Conservation (phyloP, 805 yeast genomes). For the Lachancea mirantina region DNA sequence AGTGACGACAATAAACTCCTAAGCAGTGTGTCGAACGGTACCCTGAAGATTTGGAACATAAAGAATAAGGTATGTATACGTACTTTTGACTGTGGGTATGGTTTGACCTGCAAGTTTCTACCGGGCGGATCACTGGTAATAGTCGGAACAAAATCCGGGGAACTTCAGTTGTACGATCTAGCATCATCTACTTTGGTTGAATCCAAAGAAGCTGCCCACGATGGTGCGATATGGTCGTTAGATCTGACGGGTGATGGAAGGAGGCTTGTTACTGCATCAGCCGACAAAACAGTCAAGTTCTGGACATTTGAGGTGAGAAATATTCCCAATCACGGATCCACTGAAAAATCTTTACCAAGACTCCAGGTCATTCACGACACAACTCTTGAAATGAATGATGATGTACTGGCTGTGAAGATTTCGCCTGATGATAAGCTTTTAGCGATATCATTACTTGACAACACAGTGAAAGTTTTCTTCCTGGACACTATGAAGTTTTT, state of each 20-base stretch:
- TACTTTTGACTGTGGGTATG: slow-evolving; percentile 84
- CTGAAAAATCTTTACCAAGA: slow-evolving; percentile 37
- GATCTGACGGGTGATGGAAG: slow-evolving; percentile 84
- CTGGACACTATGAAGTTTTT: slow-evolving; percentile 81
- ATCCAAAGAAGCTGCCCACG: slow-evolving; percentile 66
- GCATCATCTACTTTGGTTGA: slow-evolving; percentile 72
- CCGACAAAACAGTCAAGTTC: slow-evolving; percentile 82
- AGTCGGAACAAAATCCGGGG: slow-evolving; percentile 84
- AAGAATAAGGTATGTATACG: slow-evolving; percentile 68
- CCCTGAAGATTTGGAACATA: slow-evolving; percentile 82
- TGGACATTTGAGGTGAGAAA: slow-evolving; percentile 75
- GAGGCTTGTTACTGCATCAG: slow-evolving; percentile 82
- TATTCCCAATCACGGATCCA: slow-evolving; percentile 66
- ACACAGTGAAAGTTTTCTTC: slow-evolving; percentile 92
- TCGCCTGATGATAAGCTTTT: slow-evolving; percentile 73
- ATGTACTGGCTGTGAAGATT: slow-evolving; percentile 67
- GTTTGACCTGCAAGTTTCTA: slow-evolving; percentile 68
- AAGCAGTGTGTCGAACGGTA: slow-evolving; percentile 88
- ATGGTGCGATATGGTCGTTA: slow-evolving; percentile 82
- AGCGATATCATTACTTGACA: slow-evolving; percentile 82
- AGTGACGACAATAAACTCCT: slow-evolving; percentile 73
- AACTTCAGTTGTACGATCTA: slow-evolving; percentile 75
- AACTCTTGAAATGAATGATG: slow-evolving; percentile 81
- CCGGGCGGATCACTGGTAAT: slow-evolving; percentile 90
- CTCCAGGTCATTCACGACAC: slow-evolving; percentile 65